These are phyloP conservation scores for Lignosus rhinocerotis DNA, from an alignment of 1,284 basidiomycete genomes.

Conservation along the genomic window DNA sequence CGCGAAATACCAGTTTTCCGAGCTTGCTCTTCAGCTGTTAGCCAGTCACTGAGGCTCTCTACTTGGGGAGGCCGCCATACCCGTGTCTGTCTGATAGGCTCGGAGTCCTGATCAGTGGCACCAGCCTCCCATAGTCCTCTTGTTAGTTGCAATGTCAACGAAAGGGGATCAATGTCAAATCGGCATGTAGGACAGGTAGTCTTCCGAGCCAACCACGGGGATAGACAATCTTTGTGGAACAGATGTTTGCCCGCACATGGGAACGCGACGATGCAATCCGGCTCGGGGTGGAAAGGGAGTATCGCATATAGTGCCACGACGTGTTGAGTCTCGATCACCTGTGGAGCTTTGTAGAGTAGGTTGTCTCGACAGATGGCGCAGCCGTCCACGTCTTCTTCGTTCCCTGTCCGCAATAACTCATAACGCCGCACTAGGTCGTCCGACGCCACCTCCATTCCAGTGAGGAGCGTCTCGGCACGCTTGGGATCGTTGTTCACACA, in stretches of 20 bases:
- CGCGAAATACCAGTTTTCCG: conserved; percentile 13
- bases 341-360: conserved; percentile 16
- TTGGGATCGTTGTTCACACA: conserved; percentile 20
- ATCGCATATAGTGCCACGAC: conserved; percentile 6
- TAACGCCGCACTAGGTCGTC: conserved; percentile 29
- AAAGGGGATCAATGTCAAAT: conserved; percentile 35
- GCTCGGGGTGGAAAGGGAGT: conserved; percentile 23
- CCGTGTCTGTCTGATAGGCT: background rate
- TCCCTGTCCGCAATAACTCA: conserved; percentile 28
- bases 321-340: background rate
- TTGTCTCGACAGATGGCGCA: conserved; percentile 34
- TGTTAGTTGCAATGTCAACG: conserved; percentile 25
- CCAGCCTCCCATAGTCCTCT: conserved; percentile 4
- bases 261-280: conserved; percentile 27
- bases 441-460: conserved; percentile 26
- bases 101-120: background rate
- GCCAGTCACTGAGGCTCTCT: conserved; percentile 26
- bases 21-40: conserved; percentile 27
- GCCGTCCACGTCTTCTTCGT: conserved; percentile 27
- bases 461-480: conserved; percentile 31
- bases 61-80: conserved; percentile 29
- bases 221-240: conserved; percentile 32
- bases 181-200: conserved; percentile 36
- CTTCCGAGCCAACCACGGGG: conserved; percentile 34
- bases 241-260: conserved; percentile 35